These are phyloP conservation scores for Collybia sordida DNA, from an alignment of 768 basidiomycete species.

Conservation along the genomic window DNA sequence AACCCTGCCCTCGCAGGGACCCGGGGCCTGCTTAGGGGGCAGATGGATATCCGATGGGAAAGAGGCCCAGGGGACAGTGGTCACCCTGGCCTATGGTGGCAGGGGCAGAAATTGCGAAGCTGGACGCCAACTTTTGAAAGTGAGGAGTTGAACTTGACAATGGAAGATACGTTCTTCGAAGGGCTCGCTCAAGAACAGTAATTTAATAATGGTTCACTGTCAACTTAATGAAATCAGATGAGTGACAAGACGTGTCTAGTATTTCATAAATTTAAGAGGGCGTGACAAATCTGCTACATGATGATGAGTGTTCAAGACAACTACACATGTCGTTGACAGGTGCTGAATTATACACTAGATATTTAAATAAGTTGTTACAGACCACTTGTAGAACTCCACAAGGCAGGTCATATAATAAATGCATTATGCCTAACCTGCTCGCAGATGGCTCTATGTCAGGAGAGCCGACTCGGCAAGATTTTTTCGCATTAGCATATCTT, in stretches of 20 bases:
- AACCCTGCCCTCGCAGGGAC: conserved; percentile 64
- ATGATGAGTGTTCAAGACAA: no score
- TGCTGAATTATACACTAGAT: background rate
- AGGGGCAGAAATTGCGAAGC: conserved; percentile 31
- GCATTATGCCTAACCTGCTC: no score
- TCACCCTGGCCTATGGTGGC: conserved; percentile 46
- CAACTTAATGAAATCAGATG: no score
- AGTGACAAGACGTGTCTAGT: background rate
- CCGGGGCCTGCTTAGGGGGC: conserved; percentile 55
- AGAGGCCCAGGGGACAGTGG: conserved; percentile 31
- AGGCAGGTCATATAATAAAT: no score
- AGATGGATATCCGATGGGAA: conserved; percentile 72
- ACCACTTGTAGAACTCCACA: background rate
- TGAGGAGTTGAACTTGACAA: conserved; percentile 1
- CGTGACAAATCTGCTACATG: no score
- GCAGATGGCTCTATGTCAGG: conserved; percentile 16
- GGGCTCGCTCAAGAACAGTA: conserved; percentile 3
- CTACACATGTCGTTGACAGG: no score
- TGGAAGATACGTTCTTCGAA: conserved; percentile 9
- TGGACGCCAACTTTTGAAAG: conserved; percentile 30
- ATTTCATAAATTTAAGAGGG: no score
- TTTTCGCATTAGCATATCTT: conserved; percentile 46
- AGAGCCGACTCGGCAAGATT: conserved; percentile 41
- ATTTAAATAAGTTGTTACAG: background rate
- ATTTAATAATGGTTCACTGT: no score